Evolutionary conservation across 2,329 filamentous ascomycete genomes (phyloP).

Genomic region (Annulohypoxylon truncatum): DNA sequence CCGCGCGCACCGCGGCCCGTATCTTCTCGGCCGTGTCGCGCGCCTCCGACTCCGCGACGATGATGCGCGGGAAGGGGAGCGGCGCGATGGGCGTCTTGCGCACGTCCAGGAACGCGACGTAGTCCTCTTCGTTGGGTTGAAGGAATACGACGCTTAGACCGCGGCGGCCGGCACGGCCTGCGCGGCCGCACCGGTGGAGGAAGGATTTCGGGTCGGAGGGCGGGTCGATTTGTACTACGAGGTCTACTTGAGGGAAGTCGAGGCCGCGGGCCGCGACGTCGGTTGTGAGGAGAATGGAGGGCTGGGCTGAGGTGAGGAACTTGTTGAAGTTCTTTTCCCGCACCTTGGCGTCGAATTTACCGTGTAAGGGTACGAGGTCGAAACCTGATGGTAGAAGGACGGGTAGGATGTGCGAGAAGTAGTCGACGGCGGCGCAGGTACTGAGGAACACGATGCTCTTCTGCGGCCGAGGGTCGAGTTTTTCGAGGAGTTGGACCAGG

Average conservation of each 20-base stretch:
- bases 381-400: constrained; percentile 75
- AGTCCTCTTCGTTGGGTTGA: constrained; percentile 87
- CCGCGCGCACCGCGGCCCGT: constrained; percentile 64
- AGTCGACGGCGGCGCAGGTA: constrained; percentile 94
- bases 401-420: constrained; percentile 85
- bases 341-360: constrained; percentile 89
- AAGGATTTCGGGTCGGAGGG: constrained; percentile 92
- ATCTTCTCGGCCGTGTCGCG: constrained; percentile 68
- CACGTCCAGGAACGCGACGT: constrained; percentile 85
- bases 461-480: constrained; percentile 78
- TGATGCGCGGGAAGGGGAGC: constrained; percentile 67
- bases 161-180: constrained; percentile 87
- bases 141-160: constrained; percentile 89
- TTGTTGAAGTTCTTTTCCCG: constrained; percentile 87
- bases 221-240: constrained; percentile 88
- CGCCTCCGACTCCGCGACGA: constrained; percentile 71
- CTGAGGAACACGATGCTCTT: constrained; percentile 93
- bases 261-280: constrained; percentile 91
- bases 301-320: constrained; percentile 79
- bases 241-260: constrained; percentile 90
- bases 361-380: constrained; percentile 83
- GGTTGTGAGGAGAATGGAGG: constrained; percentile 88
- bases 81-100: constrained; percentile 84
- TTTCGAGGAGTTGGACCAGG: constrained; percentile 75
- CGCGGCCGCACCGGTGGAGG: constrained; percentile 90